phyloP scores from a whole-genome alignment of 1,284 basidiomycete species.

The Tranzscheliella williamsii region DNA sequence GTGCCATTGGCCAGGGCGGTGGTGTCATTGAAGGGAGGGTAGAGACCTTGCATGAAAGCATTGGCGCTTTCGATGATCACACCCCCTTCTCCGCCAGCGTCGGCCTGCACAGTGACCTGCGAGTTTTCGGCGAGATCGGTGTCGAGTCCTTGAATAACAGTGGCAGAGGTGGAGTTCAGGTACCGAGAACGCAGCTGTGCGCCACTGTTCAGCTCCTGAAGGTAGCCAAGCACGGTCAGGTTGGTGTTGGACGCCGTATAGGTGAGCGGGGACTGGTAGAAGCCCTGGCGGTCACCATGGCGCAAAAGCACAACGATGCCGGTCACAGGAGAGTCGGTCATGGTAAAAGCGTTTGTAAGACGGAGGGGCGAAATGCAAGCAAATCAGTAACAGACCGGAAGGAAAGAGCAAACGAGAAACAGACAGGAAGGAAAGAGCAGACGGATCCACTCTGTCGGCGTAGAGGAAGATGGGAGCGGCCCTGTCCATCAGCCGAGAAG shows the following conservation, averaged over 20 bases:
- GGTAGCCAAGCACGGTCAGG: conserved; percentile 79
- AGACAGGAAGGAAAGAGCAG: no score
- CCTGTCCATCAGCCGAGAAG: no score
- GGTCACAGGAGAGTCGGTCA: conserved; percentile 65
- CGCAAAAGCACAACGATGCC: conserved; percentile 80
- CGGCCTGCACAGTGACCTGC: conserved; percentile 41
- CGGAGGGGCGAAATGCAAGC: no score
- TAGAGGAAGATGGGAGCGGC: no score
- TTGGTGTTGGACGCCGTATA: conserved; percentile 74
- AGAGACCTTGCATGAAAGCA: conserved; percentile 61
- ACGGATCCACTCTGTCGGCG: no score
- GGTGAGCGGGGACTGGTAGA: conserved; percentile 45
- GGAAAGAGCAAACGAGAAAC: no score
- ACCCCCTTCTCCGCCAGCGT: conserved; percentile 76
- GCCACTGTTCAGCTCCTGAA: conserved; percentile 74
- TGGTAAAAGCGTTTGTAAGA: no score
- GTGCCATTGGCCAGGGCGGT: conserved; percentile 70
- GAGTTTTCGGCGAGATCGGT: conserved; percentile 24
- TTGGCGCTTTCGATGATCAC: conserved; percentile 75
- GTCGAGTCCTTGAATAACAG: conserved; percentile 69
- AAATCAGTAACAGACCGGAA: no score
- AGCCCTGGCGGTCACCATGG: conserved; percentile 74
- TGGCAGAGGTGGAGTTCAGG: conserved; percentile 66
- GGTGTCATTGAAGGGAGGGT: conserved; percentile 48
- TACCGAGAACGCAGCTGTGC: conserved; percentile 71